Base-by-base conservation (phyloP, 1,284 basidiomycete species). In the Malassezia dermatis region DNA sequence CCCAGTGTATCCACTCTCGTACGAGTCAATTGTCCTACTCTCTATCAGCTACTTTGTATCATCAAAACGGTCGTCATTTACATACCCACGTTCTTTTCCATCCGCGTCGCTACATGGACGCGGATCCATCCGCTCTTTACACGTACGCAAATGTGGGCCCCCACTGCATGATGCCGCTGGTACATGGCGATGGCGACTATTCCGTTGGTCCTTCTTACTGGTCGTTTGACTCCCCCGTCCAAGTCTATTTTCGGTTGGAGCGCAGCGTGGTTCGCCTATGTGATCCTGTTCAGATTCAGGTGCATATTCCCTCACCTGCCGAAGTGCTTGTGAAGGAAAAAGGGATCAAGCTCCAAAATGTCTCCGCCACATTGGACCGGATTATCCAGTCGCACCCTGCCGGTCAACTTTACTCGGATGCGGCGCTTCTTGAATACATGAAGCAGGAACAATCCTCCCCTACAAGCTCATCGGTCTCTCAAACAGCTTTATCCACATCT, bases 1-100 rank as follows among this genome's bases (percentile, higher is more conserved):
- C 70, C 15, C 71, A 74, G 46, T 74, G 71, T 53, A 57, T 72
- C 13, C 71, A 74, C 48, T 56, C 66, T 1, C 58, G 58, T 17
- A 24, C 56, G 19, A 64, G 67, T 59, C 60, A 58, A 8, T 54
- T 74, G 13, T 50, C 59, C 4, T 74, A 74, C 43, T 42, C 35
- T 23, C 49, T 74, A 46, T 53, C 55, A 7, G 71, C 71, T 1
- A 56, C 32, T 12, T 58, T 74, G 24, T 62, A 60, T 45, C 56
- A 59, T 34, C 15, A 45, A 15, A 39, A 62, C 10, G 35, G 64
- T 1, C 15, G 12, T 19, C 51, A 39, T n/a, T 48, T 64, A 15
- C 47, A 52, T 47, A 66, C 65, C 23, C 39, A 47, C 2, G 58
- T 63, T 2, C 59, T 60, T 0, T 59, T 71, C 2, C 71, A 74